These are phyloP conservation scores for Silene uniflora DNA, from an alignment of 148 eudicot species.

Conservation along the genomic window DNA sequence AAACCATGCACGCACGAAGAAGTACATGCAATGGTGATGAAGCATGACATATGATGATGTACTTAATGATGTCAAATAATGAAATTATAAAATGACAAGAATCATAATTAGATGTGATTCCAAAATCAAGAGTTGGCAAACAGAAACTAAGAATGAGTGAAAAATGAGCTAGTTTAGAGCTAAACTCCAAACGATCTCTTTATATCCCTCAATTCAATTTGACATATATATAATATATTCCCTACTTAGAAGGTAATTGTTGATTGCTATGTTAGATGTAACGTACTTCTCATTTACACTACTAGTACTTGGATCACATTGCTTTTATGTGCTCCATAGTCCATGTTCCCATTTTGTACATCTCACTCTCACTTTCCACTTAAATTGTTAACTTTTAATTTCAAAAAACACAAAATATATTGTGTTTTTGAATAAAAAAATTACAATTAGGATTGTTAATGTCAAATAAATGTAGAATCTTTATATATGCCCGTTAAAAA, in stretches of 20 bases:
- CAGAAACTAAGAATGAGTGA: neutral
- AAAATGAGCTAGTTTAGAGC: neutral
- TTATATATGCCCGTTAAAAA: too few species aligned
- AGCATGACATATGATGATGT: neutral
- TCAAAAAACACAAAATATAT: too few species aligned
- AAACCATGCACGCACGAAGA: too few species aligned
- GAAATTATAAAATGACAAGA: conserved; percentile 15
- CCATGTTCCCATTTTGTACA: neutral
- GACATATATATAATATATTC: conserved; percentile 1
- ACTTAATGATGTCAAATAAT: conserved; percentile 13
- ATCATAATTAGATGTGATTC: conserved; percentile 15
- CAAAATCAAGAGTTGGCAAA: conserved; percentile 3
- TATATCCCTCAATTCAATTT: too few species aligned
- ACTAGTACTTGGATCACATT: neutral
- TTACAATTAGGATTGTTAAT: too few species aligned
- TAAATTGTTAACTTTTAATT: too few species aligned
- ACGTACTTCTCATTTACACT: neutral
- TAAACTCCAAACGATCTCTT: conserved; percentile 18
- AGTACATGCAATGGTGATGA: neutral
- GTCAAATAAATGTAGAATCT: too few species aligned
- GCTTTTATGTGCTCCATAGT: neutral
- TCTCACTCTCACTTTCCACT: too few species aligned
- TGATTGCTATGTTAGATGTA: neutral
- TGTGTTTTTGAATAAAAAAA: too few species aligned
- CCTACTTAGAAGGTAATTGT: conserved; percentile 21